Conservation (phyloP, 768 basidiomycete genomes). For the Coprinellus micaceus region DNA sequence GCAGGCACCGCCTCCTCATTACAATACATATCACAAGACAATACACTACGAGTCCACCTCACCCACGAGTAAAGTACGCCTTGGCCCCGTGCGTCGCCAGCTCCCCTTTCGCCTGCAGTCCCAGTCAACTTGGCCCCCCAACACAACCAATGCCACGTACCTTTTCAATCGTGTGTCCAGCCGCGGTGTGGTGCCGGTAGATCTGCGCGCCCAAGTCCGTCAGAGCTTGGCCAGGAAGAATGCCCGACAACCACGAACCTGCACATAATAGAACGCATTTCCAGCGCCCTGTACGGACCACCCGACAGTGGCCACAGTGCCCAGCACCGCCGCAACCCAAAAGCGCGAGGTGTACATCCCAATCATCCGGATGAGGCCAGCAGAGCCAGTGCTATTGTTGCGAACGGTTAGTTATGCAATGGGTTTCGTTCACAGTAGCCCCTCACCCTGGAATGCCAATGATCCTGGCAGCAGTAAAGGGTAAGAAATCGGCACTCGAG, state of each 20-base stretch:
- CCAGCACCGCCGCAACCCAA: constrained; percentile 78
- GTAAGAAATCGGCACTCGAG: constrained; percentile 26
- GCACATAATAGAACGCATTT: constrained; percentile 74
- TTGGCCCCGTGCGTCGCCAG: constrained; percentile 81
- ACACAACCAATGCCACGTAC: constrained; percentile 32
- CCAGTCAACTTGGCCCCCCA: constrained; percentile 6
- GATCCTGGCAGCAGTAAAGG: constrained; percentile 57
- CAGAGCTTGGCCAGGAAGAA: constrained; percentile 7
- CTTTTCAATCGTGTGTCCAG: constrained; percentile 88
- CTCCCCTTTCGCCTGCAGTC: constrained; percentile 72
- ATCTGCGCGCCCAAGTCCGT: constrained; percentile 15
- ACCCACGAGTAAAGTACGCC: constrained; percentile 84
- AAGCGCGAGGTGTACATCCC: constrained; percentile 67
- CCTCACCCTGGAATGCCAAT: constrained; percentile 84
- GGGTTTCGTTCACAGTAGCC: constrained; percentile 21
- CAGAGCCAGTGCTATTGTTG: constrained; percentile 76
- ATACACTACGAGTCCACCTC: constrained; percentile 21
- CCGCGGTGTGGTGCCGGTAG: constrained; percentile 55
- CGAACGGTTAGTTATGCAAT: constrained; percentile 21
- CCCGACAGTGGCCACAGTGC: constrained; percentile 75
- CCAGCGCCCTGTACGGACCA: constrained; percentile 87
- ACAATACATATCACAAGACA: constrained; percentile 8
- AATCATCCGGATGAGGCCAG: constrained; percentile 92
- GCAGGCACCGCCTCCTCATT: constrained; percentile 28
- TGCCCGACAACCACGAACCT: constrained; percentile 42